Evolutionary conservation across 2,329 filamentous ascomycete species (phyloP), one percentile per base, ranked within the genome.

Genomic region (Pyrenochaeta sp.): DNA sequence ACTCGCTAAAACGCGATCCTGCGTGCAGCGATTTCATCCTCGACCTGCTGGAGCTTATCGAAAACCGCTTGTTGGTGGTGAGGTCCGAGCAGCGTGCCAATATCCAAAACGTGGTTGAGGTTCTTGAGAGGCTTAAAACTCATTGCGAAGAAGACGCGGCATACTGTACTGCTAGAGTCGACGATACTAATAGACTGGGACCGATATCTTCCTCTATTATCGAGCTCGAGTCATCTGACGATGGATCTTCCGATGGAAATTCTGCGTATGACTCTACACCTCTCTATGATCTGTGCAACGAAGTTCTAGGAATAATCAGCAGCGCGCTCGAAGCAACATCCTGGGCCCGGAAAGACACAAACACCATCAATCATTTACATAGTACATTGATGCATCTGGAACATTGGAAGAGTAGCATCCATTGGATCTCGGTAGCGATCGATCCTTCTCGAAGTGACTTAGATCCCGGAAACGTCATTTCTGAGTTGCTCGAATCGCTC

Each of bases 1-100:
- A 30, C 28, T 30, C 15, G 27, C 50, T 34, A 32, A 45, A 45
- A 28, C 13, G 27, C 43, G 2, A 45, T 27, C 19, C 32, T 36
- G 10, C 10, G 32, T 42, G 49, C 19, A 42, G 49, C 36, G 49
- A 51, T 19, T 43, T 22, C 49, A 24, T 51, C 15, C 34, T 51
- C 13, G 49, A 25, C n/a, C 36, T 51, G 36, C 34, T 51, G 5
- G 36, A 25, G 15, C 25, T 51, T 7, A 32, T 51, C n/a, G 15
- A 51, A 1, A 9, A 24, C 6, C 10, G 36, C 27, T 13, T 51
- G 36, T 4, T 51, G 10, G 12, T 15, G 12, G 6, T 51, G 22
- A 24, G 36, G 8, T 34, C 49, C 5, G n/a, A 42, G n/a, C 12
- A 27, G 1, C 49, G 49, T 19, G 49, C 49, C 13, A 15, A 15